Percentiles rank a stretch among this genome's conserved stretches.
Conservation (phyloP, 192 early-diverging fungal species). For the Fimicolochytrium jonesii region DNA sequence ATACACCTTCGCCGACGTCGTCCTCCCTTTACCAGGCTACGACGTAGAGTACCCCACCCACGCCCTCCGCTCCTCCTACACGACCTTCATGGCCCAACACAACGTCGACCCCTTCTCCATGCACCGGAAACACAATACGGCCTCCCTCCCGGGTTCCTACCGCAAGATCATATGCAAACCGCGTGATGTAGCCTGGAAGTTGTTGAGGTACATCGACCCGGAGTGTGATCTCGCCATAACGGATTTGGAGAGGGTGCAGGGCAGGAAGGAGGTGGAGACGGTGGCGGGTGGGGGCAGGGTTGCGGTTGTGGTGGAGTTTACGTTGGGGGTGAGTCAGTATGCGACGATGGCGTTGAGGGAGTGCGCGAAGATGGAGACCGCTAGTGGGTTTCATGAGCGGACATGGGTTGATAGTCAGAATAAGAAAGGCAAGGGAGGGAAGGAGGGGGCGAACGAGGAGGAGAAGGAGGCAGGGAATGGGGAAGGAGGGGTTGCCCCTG, state of each 20-base stretch:
- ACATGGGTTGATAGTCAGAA: not conserved
- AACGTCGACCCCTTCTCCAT: slow-evolving; percentile 65
- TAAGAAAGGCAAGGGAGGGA: too few species aligned
- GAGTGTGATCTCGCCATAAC: slow-evolving; percentile 26
- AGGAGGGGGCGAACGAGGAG: not conserved
- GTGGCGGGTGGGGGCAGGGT: slow-evolving; percentile 29
- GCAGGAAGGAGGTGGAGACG: slow-evolving; percentile 27
- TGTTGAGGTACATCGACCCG: slow-evolving; percentile 31
- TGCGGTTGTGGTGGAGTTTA: slow-evolving; percentile 73
- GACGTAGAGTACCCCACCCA: slow-evolving; percentile 76
- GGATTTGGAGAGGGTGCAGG: slow-evolving; percentile 32
- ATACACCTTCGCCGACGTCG: slow-evolving; percentile 84
- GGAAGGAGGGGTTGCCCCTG: not conserved
- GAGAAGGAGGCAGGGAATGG: too few species aligned
- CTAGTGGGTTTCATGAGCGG: slow-evolving; percentile 18
- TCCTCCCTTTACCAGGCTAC: slow-evolving; percentile 87
- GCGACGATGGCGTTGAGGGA: slow-evolving; percentile 98
- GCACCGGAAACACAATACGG: slow-evolving; percentile 50
- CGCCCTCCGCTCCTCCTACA: slow-evolving; percentile 61
- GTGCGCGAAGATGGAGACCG: slow-evolving; percentile 56
- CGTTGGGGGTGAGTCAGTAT: slow-evolving; percentile 78
- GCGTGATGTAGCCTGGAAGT: slow-evolving; percentile 33
- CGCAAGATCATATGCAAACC: slow-evolving; percentile 38
- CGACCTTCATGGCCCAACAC: slow-evolving; percentile 66
- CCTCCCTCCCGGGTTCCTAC: slow-evolving; percentile 44